phyloP scores from a whole-genome alignment of 345 rosid species.

The Rhizophora apiculata region DNA sequence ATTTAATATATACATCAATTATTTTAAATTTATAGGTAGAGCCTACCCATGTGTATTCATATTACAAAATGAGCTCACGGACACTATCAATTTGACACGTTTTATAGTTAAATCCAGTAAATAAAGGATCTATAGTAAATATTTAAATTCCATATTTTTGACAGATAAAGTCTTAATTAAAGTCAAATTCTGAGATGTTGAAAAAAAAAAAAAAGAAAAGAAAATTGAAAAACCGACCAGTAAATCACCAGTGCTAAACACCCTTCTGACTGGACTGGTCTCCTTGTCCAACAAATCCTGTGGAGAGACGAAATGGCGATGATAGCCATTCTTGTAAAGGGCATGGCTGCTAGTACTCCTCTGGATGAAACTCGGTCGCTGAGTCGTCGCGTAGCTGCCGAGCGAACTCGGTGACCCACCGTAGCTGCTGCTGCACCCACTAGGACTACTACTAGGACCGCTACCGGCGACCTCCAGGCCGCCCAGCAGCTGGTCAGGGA shows the following conservation, averaged over 20 bases:
- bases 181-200: background rate
- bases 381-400: conserved; percentile 40
- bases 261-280: conserved; percentile 59
- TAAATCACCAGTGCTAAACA: conserved; percentile 76
- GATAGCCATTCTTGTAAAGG: conserved; percentile 38
- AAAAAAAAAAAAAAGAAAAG: too few relatives aligned
- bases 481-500: conserved; percentile 22
- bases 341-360: conserved; percentile 69
- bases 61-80: too few relatives aligned
- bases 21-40: too few relatives aligned
- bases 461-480: conserved; percentile 16
- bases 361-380: conserved; percentile 41
- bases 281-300: conserved; percentile 44
- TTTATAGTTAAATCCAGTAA: too few relatives aligned
- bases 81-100: too few relatives aligned
- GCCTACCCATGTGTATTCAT: too few relatives aligned
- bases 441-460: conserved; percentile 6
- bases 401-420: conserved; percentile 52
- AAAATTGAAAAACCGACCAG: conserved; percentile 38
- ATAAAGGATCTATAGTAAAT: too few relatives aligned
- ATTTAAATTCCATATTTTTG: too few relatives aligned
- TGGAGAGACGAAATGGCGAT: conserved; percentile 30
- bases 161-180: too few relatives aligned
- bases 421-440: conserved; percentile 26
- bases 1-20: too few relatives aligned